phyloP scores from a whole-genome alignment of 257 asterid genomes.

The Solanum boliviense region DNA sequence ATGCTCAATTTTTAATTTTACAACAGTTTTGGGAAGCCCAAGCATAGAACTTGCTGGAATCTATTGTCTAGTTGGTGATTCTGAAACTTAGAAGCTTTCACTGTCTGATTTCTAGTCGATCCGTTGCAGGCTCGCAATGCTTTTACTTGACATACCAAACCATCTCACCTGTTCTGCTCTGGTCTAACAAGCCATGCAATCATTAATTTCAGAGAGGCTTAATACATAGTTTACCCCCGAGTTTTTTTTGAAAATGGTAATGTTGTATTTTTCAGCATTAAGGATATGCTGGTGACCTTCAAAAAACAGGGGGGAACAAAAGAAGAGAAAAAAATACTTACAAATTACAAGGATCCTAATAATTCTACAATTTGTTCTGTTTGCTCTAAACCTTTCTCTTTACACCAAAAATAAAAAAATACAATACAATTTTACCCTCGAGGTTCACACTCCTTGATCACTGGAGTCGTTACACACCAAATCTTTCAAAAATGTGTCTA shows the following conservation, averaged over 20 bases:
- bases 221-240: neutral
- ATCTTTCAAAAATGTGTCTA: neutral
- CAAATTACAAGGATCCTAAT: neutral
- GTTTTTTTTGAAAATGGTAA: neutral
- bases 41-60: neutral
- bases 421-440: neutral
- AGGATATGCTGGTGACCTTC: neutral
- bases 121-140: neutral
- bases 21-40: neutral
- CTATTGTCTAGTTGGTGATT: neutral
- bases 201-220: neutral
- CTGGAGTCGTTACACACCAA: neutral
- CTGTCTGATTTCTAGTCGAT: neutral
- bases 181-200: neutral
- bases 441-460: neutral
- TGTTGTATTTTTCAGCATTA: neutral
- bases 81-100: neutral
- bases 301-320: neutral
- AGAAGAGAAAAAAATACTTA: neutral
- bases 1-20: neutral
- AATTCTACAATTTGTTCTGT: neutral
- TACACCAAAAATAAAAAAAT: too few species aligned
- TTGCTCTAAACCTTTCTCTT: neutral
- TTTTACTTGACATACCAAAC: neutral
- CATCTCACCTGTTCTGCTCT: neutral